Base-by-base conservation (phyloP, 805 yeast genomes). In the Isabelozyma heimii region DNA sequence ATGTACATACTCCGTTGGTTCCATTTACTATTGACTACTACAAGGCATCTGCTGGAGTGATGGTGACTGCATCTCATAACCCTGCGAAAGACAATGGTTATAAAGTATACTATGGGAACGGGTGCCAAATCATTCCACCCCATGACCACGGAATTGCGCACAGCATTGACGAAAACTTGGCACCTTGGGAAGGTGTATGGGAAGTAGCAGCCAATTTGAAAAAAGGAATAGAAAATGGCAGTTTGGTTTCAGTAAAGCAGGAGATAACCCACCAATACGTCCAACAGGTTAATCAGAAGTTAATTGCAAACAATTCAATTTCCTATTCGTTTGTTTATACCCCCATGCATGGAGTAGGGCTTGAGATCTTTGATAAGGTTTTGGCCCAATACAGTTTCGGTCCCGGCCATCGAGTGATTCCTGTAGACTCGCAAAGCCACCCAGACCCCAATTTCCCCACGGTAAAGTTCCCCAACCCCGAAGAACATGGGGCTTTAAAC, bases 261-360 rank as follows among this genome's bases (percentile, higher is more conserved):
- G 76, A 73, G 42, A 63, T 80, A 45, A 60, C 79, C 0, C 56
- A 62, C 1, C 50, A 55, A 2, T 88, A 87, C 60, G 51, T 77
- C 1, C 42, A 58, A 0, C 50, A 55, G 2, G 51, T 69, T 12
- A 45, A 53, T 4, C 15, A 37, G 1, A 58, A 68, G 10, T 62
- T 84, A 45, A 63, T 79, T 5, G 9, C 24, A 8, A 46, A 50
- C 16, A 28, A 47, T 12, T 37, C 62, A 42, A 42, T 67, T 2
- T 60, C 63, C 50, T 69, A 77, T 48, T 62, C 75, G 60, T 83
- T 86, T 49, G 88, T 91, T 1, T 92, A 92, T 61, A 92, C 98
- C 0, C 96, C 98, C 17, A 84, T 92, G 85, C 98, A 92, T 65
- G 99, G 99, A 8, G 96, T 92, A 7, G 99, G 99, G 0, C 69